Base-by-base conservation (phyloP, 2,329 filamentous ascomycete genomes). In the Tolypocladium ovalisporum region DNA sequence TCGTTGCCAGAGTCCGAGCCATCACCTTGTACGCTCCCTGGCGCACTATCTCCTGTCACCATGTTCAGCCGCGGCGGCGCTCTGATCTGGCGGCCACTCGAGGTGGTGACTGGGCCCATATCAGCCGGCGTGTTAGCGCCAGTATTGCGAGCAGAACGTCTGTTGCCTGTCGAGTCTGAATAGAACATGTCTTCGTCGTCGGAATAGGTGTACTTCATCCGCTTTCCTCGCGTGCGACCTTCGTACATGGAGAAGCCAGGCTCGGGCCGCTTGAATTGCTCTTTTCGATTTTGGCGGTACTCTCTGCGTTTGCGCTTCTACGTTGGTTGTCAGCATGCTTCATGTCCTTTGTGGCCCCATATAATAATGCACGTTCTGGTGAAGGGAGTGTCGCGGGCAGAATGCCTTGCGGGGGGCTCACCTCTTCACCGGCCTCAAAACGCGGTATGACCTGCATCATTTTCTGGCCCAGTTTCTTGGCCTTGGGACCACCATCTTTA, bases 121-220 rank as follows among this genome's bases (percentile, higher is more conserved):
- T 93, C 89, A 44, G 83, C 82, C 0, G 90, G 88, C 1, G 89
- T 90, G 61, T 84, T 85, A 12, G 85, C 80, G 42, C 86, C 82
- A 1, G 88, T 90, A 62, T 90, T 88, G 32, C 93, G 85, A 22
- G 84, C 81, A 15, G 89, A 90, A 8, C 86, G 82, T 77, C 92
- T 69, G 70, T 74, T 71, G 7, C 58, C 59, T 12, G 81, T 80
- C 39, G 85, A 86, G 67, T 86, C 83, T n/a, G 82, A 83, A 57
- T 78, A 81, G 55, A 84, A 83, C 19, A 86, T 84, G 39, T 87
- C 87, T 63, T 95, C 90, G 29, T 95, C 90, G 55, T 97, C 92
- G 0, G 91, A 95, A 68, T 89, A 99, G 0, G 90, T 99, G 68
- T 99, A 99, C 72, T 92, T 95, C 75, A 96, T 88, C 60, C 93